These are phyloP conservation scores for Eucalyptus melliodora DNA, from an alignment of 345 rosid genomes.

Conservation along the genomic window DNA sequence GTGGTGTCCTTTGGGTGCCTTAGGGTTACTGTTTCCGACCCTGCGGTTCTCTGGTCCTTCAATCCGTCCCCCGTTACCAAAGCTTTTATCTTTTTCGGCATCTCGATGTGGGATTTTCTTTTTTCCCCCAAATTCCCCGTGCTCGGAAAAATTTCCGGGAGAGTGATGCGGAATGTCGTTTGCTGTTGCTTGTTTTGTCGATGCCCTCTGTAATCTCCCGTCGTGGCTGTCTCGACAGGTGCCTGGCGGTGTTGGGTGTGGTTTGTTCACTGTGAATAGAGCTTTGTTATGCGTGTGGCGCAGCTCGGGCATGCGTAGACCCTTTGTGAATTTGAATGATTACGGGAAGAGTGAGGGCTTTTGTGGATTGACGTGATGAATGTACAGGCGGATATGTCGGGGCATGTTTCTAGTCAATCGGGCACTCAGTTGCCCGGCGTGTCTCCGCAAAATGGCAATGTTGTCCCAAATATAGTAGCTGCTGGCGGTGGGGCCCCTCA, in stretches of 20 bases:
- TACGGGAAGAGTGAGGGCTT: not conserved
- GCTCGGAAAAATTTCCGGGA: not conserved
- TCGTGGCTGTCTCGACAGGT: not conserved
- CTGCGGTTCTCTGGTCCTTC: not conserved
- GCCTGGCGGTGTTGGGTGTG: not conserved
- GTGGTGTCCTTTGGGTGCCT: not conserved
- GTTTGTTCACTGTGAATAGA: not conserved
- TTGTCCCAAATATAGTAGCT: not conserved
- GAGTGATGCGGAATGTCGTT: not conserved
- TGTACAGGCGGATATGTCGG: conserved; percentile 24
- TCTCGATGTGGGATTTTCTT: not conserved
- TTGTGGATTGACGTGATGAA: conserved; percentile 1
- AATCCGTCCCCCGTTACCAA: not conserved
- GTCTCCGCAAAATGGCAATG: conserved; percentile 21
- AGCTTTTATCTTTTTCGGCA: not conserved
- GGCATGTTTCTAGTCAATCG: conserved; percentile 18
- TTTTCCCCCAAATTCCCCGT: not conserved
- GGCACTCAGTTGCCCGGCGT: not conserved
- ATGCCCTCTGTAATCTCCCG: not conserved
- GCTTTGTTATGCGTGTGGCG: not conserved
- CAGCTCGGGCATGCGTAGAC: not conserved
- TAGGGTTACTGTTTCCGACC: not conserved
- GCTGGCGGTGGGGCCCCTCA: conserved; percentile 5
- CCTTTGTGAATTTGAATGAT: not conserved
- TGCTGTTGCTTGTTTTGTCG: not conserved